Evolutionary conservation across 2,329 filamentous ascomycete species (phyloP).

Genomic region (Capronia americana): DNA sequence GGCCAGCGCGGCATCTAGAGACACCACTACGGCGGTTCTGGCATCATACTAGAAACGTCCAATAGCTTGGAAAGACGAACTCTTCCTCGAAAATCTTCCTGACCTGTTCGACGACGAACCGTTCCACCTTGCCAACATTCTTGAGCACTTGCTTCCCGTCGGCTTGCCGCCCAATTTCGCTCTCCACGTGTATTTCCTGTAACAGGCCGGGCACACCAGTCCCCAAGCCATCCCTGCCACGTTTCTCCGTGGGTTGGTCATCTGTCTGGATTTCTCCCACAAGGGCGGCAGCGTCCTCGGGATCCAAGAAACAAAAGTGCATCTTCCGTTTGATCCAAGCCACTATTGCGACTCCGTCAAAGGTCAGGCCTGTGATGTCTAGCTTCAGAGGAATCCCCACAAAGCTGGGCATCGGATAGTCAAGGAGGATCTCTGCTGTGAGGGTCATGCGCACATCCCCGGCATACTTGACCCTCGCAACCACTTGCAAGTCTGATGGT

Average conservation of each 20-base stretch:
- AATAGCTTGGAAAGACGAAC: slow-evolving; percentile 97
- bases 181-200: slow-evolving; percentile 94
- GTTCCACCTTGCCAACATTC: slow-evolving; percentile 98
- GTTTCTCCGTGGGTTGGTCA: slow-evolving; percentile 36
- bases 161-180: slow-evolving; percentile 92
- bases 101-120: slow-evolving; percentile 95
- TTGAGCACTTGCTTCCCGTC: slow-evolving; percentile 93
- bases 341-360: slow-evolving; percentile 91
- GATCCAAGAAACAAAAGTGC: slow-evolving; percentile 92
- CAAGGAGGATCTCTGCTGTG: slow-evolving; percentile 92
- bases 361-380: slow-evolving; percentile 92
- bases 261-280: slow-evolving; percentile 57
- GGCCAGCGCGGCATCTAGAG: not conserved
- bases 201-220: slow-evolving; percentile 69
- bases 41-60: slow-evolving; percentile 85
- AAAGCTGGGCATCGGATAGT: slow-evolving; percentile 98
- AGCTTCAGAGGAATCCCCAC: slow-evolving; percentile 93
- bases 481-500: slow-evolving; percentile 87
- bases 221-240: slow-evolving; percentile 43
- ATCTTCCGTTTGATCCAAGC: slow-evolving; percentile 88
- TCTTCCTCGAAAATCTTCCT: slow-evolving; percentile 97
- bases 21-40: not conserved
- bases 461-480: slow-evolving; percentile 87
- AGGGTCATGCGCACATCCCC: slow-evolving; percentile 87
- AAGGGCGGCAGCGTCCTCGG: slow-evolving; percentile 83